Base-by-base conservation (phyloP, 371 early-diverging fungal genomes). In the Mucor lusitanicus region DNA sequence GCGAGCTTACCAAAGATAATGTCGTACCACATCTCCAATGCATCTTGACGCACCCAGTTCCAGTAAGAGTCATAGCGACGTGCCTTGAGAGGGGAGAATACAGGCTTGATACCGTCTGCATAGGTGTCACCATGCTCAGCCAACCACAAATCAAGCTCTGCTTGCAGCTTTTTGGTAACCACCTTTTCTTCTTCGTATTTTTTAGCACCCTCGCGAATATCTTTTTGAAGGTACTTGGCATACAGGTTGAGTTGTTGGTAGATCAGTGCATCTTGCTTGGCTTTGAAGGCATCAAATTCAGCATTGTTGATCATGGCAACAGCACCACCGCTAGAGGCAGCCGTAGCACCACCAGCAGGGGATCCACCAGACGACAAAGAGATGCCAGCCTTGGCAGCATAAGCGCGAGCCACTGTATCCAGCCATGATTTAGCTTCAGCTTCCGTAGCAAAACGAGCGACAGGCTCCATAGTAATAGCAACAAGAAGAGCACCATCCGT, bases 1-100 rank as follows among this genome's bases (percentile, higher is more conserved):
- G 91, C 90, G 59, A 96, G 83, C 37, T 92, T 88, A 65, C 97
- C 97, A 79, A 94, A 96, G 79, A 97, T 86, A 66, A 95, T 90
- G 74, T 95, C 96, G 76, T 93, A 96, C 85, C 94, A 93, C 72
- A 96, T 86, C 48, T 90, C 87, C 44, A 96, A 78, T 8, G 94
- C 95, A 76, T 98, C 96, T 75, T 95, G 95, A 63, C 96, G 92
- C 55, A 91, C 94, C 98, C 98, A 98, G 85, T 98, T 98, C 98
- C 98, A 98, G 88, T 92, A 91, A 27, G 97, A 97, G 68, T 96
- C 96, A 72, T 94, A 97, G 27, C 77, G 82, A 48, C 98, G 94
- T 32, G 92, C 96, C 87, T 95, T 98, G 69, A 88, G 87, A 54
- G 82, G 77, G 61, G 88, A 87, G 78, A 98, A 98, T 23, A 86